These are phyloP conservation scores for Plasmopara muralis DNA, from an alignment of 352 stramenopile genomes.

Conservation along the genomic window DNA sequence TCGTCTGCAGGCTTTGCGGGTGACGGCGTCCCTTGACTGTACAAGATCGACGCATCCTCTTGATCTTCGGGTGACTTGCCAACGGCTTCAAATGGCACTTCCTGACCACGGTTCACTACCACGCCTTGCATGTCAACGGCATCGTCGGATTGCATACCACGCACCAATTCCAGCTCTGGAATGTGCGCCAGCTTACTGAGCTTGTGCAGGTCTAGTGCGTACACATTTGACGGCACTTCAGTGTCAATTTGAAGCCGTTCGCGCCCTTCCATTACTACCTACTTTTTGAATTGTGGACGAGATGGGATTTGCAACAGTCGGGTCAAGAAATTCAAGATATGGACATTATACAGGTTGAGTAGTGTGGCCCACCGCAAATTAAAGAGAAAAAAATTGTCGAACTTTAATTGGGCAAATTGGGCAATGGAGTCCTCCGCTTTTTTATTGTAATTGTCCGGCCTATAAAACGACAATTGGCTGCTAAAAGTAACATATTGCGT, in stretches of 20 bases:
- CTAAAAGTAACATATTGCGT: background rate
- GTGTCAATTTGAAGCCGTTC: conserved; percentile 54
- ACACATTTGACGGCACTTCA: conserved; percentile 75
- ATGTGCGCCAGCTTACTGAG: conserved; percentile 59
- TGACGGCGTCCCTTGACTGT: background rate
- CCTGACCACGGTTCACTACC: conserved; percentile 66
- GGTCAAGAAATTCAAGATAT: background rate
- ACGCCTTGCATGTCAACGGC: conserved; percentile 79
- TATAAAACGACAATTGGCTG: background rate
- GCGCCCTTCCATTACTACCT: conserved; percentile 26
- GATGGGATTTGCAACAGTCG: conserved; percentile 1
- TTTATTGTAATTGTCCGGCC: too few relatives aligned
- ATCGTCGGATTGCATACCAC: conserved; percentile 64
- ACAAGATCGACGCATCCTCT: conserved; percentile 5
- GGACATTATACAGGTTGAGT: background rate
- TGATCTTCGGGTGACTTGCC: conserved; percentile 38
- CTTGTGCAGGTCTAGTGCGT: conserved; percentile 60
- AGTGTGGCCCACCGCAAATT: background rate
- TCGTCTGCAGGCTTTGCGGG: background rate
- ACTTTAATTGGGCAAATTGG: too few relatives aligned
- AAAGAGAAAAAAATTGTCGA: background rate
- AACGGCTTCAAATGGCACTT: conserved; percentile 74
- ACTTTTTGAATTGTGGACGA: background rate
- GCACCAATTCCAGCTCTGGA: conserved; percentile 58
- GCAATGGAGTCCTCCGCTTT: too few relatives aligned